Evolutionary conservation across 1,284 basidiomycete genomes (phyloP), one percentile per base, ranked within the genome.

Genomic region (Porogramme epimiltina): DNA sequence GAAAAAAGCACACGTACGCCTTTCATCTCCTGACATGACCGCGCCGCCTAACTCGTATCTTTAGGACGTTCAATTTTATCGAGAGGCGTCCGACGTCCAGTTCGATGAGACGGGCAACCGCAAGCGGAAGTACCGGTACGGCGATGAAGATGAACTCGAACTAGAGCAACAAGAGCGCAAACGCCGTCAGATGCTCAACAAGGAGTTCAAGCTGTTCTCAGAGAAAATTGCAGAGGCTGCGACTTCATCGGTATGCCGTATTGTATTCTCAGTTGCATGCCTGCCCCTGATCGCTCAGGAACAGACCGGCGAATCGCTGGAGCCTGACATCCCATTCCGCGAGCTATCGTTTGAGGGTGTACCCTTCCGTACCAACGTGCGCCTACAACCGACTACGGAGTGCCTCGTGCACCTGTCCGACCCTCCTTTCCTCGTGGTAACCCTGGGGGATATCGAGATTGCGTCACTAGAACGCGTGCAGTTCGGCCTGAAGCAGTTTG

Each of bases 51-150:
- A n/a, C n/a, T n/a, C n/a, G n/a, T n/a, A n/a, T 37, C 16, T 37
- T 9, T 56, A 94, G 88, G 97, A 99, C 68, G 85, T 99, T 9
- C 97, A 99, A 82, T 98, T 99, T 73, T 97, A 92, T 77, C 91
- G 97, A 22, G 97, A 99, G 75, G 97, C 95, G 2, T 93, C 93
- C 0, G 97, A 99, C 65, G 94, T 96, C 33, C 93, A 96, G 61
- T 99, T 98, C 66, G 97, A 99, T 66, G 97, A 99, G 73, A 98
- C 95, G 0, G 96, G 96, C n/a, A 98, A 98, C 67, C 85, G 95
- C 61, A 99, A 98, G 72, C 86, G 97, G 55, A 95, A 97, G 73
- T 93, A 96, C 60, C 86, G 95, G 49, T 98, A 97, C 66, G 96
- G 96, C 37, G 97, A 99, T 67, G 97, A 99, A 70, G 97, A 99